phyloP scores from a whole-genome alignment of 2,329 filamentous ascomycete genomes.

The Phyllachora maydis region DNA sequence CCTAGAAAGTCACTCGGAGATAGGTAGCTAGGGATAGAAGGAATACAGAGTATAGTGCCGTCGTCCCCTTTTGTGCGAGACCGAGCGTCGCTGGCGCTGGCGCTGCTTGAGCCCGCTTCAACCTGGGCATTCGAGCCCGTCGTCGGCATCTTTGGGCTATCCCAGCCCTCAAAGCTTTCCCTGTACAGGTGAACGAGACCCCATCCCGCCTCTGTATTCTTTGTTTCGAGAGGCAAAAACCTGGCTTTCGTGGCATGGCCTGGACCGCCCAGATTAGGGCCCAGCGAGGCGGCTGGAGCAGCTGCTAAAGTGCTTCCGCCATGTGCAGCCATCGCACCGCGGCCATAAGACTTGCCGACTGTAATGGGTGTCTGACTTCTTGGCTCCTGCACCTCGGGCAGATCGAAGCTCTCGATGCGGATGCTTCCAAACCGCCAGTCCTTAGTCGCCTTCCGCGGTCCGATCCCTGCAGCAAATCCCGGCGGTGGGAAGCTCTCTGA shows the following conservation, averaged over 20 bases:
- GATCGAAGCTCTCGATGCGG: constrained; percentile 62
- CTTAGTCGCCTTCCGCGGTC: constrained; percentile 23
- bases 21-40: constrained; percentile 87
- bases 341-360: constrained; percentile 1
- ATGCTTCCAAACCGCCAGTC: constrained; percentile 77
- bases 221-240: constrained; percentile 50
- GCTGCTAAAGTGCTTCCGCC: constrained; percentile 4
- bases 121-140: constrained; percentile 16
- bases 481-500: constrained; percentile 20
- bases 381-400: constrained; percentile 16
- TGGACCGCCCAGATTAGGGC: constrained; percentile 31
- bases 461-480: constrained; percentile 19
- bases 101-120: constrained; percentile 6
- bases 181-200: constrained; percentile 88
- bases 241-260: constrained; percentile 68
- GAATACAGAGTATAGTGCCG: constrained; percentile 78
- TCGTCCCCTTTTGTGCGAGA: constrained; percentile 31
- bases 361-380: constrained; percentile 5
- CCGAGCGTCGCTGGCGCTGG: constrained; percentile 8
- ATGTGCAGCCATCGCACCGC: constrained; percentile 12
- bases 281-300: constrained; percentile 17
- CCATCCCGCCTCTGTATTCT: constrained; percentile 66
- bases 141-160: constrained; percentile 1
- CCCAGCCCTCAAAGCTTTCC: constrained; percentile 60
- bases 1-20: constrained; percentile 78